Evolutionary conservation across 2,329 filamentous ascomycete species (phyloP).

Genomic region (Phymatotrichopsis omnivora): DNA sequence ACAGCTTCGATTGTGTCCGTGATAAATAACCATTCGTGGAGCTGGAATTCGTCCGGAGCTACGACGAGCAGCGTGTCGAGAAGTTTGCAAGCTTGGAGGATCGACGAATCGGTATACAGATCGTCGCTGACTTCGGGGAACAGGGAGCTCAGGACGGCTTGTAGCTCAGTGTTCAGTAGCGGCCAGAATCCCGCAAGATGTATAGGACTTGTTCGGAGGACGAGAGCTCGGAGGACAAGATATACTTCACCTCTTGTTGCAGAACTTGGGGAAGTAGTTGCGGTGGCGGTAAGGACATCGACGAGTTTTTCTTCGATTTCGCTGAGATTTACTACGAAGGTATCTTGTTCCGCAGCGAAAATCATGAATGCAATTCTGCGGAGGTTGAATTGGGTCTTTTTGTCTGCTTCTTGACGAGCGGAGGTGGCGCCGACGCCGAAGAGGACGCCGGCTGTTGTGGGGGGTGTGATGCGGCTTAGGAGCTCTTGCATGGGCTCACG

Average conservation of each 20-base stretch:
- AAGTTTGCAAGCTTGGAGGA: conserved; percentile 88
- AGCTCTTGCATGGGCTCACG: conserved; percentile 82
- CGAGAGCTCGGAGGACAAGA: conserved; percentile 72
- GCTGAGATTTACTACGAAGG: conserved; percentile 66
- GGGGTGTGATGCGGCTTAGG: conserved; percentile 65
- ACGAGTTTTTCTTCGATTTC: conserved; percentile 71
- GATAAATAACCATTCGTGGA: conserved; percentile 97
- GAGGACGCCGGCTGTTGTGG: conserved; percentile 88
- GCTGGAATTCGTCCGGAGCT: conserved; percentile 89
- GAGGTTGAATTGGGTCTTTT: conserved; percentile 81
- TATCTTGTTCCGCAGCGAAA: conserved; percentile 64
- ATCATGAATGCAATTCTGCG: conserved; percentile 71
- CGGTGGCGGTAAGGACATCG: conserved; percentile 73
- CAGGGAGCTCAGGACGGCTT: conserved; percentile 48
- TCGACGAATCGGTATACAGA: conserved; percentile 62
- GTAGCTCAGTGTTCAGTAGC: conserved; percentile 74
- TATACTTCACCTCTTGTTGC: conserved; percentile 81
- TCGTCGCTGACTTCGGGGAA: conserved; percentile 56
- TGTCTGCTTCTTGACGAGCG: conserved; percentile 86
- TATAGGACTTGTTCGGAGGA: conserved; percentile 66
- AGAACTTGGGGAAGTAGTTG: conserved; percentile 84
- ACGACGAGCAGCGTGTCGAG: conserved; percentile 79
- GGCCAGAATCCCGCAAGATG: conserved; percentile 85
- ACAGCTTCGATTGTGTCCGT: conserved; percentile 95
- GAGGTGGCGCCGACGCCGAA: conserved; percentile 97